Evolutionary conservation across 768 basidiomycete genomes (phyloP), one percentile per base, ranked within the genome.

Genomic region (Suillus luteus): DNA sequence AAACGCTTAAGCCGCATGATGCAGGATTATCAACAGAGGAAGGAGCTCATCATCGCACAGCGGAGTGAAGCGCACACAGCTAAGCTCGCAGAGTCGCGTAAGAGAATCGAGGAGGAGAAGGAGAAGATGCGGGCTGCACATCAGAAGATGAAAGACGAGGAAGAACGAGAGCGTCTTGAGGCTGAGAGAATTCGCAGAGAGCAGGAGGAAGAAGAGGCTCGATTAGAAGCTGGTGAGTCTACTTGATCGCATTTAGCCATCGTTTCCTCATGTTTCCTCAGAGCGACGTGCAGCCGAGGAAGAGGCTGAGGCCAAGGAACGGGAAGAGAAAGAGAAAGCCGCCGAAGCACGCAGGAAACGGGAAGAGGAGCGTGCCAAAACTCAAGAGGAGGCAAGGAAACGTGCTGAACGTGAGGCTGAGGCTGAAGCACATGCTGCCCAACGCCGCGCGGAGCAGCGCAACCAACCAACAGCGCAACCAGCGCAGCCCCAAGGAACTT

Each of bases 101-200:
- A 77, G 75, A 94, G 89, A 82, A 86, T 95, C 61, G 88, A 86
- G 64, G 88, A 92, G 72, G 95, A 96, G 80, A 96, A 95, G 82
- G 82, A 83, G 55, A 90, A 88, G 81, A 81, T 89, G 67, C 81
- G 81, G 64, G 81, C 81, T 67, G 79, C 80, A 64, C 78, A 86
- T 66, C 88, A 85, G 70, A 89, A 86, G 72, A 83, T 90, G 75
- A 77, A 51, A 41, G 86, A 84, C 68, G 77, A 74, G 43, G 82
- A 83, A 67, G 81, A 77, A 59, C 66, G 68, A 15, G 54, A 62
- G 46, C 66, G 64, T n/a, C 72, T 75, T 46, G 73, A 75, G 66
- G 71, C 61, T 0, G 67, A 73, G 35, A 68, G 62, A 1, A 63
- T 68, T 1, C 67, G 3, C 2, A 65, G 66, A 63, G 33, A 64